These are phyloP conservation scores for Citrus sinensis DNA, from an alignment of 345 rosid species.

Conservation along the genomic window DVS_A1.0 CM039168.1:30460001-30460500, in stretches of 20 bases:
- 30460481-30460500: slow-evolving; percentile 78
- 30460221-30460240: not conserved
- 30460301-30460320: slow-evolving; percentile 16
- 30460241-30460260: not conserved
- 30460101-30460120: not conserved
- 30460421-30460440: slow-evolving; percentile 2
- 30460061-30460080: slow-evolving; percentile 48
- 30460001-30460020: slow-evolving; percentile 72
- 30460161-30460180: not conserved
- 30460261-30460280: not conserved
- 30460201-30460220: not conserved
- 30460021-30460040: slow-evolving; percentile 83
- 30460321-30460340: slow-evolving; percentile 63
- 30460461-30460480: slow-evolving; percentile 54
- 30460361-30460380: slow-evolving; percentile 74
- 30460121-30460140: not conserved
- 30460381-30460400: slow-evolving; percentile 85
- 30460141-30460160: not conserved
- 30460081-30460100: slow-evolving; percentile 8
- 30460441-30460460: slow-evolving; percentile 4
- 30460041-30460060: slow-evolving; percentile 73
- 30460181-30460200: not conserved
- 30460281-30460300: not conserved
- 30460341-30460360: slow-evolving; percentile 94
- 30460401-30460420: slow-evolving; percentile 28